Evolutionary conservation across 768 basidiomycete species (phyloP).

Genomic region (Tulasnella sp.): DNA sequence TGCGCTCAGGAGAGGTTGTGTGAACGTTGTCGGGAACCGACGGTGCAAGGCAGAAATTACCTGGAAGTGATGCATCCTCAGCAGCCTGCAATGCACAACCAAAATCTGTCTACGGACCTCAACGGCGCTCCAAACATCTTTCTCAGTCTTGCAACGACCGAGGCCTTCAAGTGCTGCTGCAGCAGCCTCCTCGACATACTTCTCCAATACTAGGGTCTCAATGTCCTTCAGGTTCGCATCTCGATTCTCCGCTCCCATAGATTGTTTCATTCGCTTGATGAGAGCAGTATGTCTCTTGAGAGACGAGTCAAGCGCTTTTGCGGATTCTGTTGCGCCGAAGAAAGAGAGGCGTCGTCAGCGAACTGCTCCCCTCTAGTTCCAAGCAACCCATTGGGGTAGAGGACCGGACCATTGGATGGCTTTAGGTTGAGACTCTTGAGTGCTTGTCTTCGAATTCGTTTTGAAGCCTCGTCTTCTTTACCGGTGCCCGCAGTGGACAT

Average conservation of each 20-base stretch:
- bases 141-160: slow-evolving; percentile 82
- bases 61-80: slow-evolving; percentile 44
- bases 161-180: slow-evolving; percentile 84
- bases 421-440: slow-evolving; percentile 54
- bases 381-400: not conserved
- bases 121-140: slow-evolving; percentile 85
- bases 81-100: not conserved
- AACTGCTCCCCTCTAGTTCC: not conserved
- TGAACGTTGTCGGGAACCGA: slow-evolving; percentile 77
- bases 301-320: slow-evolving; percentile 81
- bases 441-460: slow-evolving; percentile 54
- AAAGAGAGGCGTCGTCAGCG: slow-evolving; percentile 10
- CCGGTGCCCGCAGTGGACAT: slow-evolving; percentile 18
- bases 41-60: slow-evolving; percentile 84
- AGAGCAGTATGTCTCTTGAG: slow-evolving; percentile 93
- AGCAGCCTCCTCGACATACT: slow-evolving; percentile 93
- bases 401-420: slow-evolving; percentile 12
- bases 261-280: slow-evolving; percentile 87
- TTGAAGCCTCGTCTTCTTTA: slow-evolving; percentile 52
- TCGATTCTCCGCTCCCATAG: slow-evolving; percentile 73
- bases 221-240: slow-evolving; percentile 92
- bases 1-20: slow-evolving; percentile 61
- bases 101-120: slow-evolving; percentile 56
- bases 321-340: slow-evolving; percentile 49
- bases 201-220: slow-evolving; percentile 83